Evolutionary conservation across 2,329 filamentous ascomycete genomes (phyloP).

Genomic region (Pseudopyrenochaeta lycopersici): DNA sequence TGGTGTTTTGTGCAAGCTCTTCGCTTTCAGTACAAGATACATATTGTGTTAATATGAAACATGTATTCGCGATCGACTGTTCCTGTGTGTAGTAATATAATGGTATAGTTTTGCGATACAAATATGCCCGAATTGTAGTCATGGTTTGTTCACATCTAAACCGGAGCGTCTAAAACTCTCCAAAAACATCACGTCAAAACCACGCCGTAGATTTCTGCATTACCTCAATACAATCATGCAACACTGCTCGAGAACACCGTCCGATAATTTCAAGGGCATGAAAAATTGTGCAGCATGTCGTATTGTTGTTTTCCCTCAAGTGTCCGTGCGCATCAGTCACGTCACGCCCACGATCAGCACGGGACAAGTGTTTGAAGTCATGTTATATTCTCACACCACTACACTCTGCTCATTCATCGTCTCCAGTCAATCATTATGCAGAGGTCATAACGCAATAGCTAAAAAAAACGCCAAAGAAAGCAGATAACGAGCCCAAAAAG

Average conservation of each 20-base stretch:
- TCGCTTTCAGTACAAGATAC: too few species aligned
- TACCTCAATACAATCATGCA: too few species aligned
- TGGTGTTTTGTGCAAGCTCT: too few species aligned
- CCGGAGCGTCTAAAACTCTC: too few species aligned
- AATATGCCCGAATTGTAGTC: too few species aligned
- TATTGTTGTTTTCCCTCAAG: background rate
- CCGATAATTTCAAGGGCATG: background rate
- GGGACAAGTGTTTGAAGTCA: slow-evolving; percentile 16
- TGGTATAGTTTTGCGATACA: too few species aligned
- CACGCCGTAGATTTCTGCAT: too few species aligned
- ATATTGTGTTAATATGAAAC: too few species aligned
- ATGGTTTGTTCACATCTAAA: too few species aligned
- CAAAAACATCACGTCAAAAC: too few species aligned
- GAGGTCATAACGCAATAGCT: slow-evolving; percentile 24
- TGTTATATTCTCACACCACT: slow-evolving; percentile 16
- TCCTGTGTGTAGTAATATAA: too few species aligned
- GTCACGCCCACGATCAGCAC: background rate
- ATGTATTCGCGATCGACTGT: too few species aligned
- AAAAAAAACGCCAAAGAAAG: slow-evolving; percentile 11
- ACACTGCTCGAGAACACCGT: background rate
- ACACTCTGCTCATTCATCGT: slow-evolving; percentile 10
- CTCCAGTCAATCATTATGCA: slow-evolving; percentile 38
- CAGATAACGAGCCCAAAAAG: slow-evolving; percentile 9
- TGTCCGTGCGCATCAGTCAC: background rate
- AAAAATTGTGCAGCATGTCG: background rate